These are phyloP conservation scores for Trametes pubescens DNA, from an alignment of 1,284 basidiomycete genomes.

Conservation along the genomic window DNA sequence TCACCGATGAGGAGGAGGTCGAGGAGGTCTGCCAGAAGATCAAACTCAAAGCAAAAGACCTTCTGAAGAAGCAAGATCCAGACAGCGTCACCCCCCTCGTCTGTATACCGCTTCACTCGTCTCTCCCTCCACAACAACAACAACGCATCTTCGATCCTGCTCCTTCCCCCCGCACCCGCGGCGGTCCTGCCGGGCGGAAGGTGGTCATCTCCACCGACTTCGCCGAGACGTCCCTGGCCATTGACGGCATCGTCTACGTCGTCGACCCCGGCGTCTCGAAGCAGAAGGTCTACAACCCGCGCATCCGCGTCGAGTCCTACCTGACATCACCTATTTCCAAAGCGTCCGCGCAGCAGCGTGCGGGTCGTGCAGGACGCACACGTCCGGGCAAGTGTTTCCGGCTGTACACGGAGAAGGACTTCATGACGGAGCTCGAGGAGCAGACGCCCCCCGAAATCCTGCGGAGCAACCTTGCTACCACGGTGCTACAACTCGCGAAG, in stretches of 20 bases:
- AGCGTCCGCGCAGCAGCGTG: conserved; percentile 95
- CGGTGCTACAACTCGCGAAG: conserved; percentile 94
- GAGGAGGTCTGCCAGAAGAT: conserved; percentile 97
- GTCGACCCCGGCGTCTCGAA: conserved; percentile 98
- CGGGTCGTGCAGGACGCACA: conserved; percentile 96
- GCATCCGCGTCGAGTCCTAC: conserved; percentile 95
- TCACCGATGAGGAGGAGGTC: conserved; percentile 99
- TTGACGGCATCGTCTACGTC: conserved; percentile 99
- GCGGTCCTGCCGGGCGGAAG: conserved; percentile 89
- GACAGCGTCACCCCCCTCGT: conserved; percentile 89
- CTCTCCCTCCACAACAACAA: conserved; percentile 90
- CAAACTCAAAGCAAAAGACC: conserved; percentile 86
- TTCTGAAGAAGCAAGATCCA: conserved; percentile 71
- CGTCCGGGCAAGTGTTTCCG: conserved; percentile 98
- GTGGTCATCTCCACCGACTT: conserved; percentile 97
- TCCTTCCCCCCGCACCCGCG: conserved; percentile 67
- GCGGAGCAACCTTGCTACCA: conserved; percentile 91
- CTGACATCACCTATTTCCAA: conserved; percentile 97
- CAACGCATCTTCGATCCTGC: conserved; percentile 95
- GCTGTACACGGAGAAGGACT: conserved; percentile 97
- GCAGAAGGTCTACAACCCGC: conserved; percentile 97
- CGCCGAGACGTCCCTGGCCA: conserved; percentile 97
- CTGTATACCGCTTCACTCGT: conserved; percentile 43
- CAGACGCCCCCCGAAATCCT: conserved; percentile 98
- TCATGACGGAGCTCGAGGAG: conserved; percentile 94